Evolutionary conservation across 2,329 filamentous ascomycete genomes (phyloP).

Genomic region (Cytospora paraplurivora): DNA sequence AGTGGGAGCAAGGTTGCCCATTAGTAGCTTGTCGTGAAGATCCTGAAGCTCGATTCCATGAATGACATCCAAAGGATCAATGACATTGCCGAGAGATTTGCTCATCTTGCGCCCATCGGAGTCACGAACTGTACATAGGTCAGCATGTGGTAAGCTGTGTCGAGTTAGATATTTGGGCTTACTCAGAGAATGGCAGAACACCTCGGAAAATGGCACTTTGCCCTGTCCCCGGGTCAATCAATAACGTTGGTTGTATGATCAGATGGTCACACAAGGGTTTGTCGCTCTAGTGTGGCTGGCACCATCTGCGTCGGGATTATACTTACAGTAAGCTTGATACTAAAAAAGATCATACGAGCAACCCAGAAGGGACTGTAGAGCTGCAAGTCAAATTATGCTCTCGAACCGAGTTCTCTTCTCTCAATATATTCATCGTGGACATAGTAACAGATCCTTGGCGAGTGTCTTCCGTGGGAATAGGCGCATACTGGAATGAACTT

Average conservation of each 20-base stretch:
- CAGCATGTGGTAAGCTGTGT: too few relatives aligned
- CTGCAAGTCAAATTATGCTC: too few relatives aligned
- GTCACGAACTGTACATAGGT: constrained; percentile 62
- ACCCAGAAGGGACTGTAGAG: constrained; percentile 74
- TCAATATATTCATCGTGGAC: too few relatives aligned
- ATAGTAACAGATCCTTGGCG: too few relatives aligned
- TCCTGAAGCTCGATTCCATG: constrained; percentile 76
- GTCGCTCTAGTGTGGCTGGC: too few relatives aligned
- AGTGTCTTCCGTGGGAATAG: too few relatives aligned
- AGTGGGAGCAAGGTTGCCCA: constrained; percentile 80
- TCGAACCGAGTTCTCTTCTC: too few relatives aligned
- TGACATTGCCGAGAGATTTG: constrained; percentile 92
- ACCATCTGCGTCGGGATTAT: too few relatives aligned
- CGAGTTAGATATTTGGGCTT: too few relatives aligned
- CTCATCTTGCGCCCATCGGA: constrained; percentile 97
- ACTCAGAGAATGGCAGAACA: constrained; percentile 87
- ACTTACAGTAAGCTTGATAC: constrained; percentile 73
- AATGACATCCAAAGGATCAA: constrained; percentile 93
- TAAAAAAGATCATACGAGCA: constrained; percentile 89
- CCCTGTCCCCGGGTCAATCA: constrained; percentile 44
- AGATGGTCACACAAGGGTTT: too few relatives aligned
- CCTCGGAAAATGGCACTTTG: constrained; percentile 87
- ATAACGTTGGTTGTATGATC: too few relatives aligned
- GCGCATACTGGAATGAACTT: too few relatives aligned
- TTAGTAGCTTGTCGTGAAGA: constrained; percentile 77